Conservation (phyloP, 805 yeast genomes). For the Saccharomycopsis amapae region DNA sequence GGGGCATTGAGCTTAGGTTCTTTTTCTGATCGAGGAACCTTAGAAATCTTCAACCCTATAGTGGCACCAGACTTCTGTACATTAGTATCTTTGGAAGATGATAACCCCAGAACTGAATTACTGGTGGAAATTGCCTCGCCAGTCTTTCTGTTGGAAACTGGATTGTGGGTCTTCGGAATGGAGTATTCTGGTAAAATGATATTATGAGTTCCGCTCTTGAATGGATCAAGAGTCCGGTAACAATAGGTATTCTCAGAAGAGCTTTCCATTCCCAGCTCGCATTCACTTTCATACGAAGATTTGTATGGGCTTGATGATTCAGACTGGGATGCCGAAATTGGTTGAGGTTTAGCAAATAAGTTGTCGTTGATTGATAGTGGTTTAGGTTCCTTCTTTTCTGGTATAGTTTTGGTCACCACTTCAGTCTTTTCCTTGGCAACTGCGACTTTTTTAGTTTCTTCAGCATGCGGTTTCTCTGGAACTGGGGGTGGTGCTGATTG, state of each 20-base stretch:
- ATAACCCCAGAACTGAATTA: too few species aligned
- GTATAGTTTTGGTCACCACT: too few species aligned
- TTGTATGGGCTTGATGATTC: too few species aligned
- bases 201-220: slow-evolving; percentile 43
- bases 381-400: slow-evolving; percentile 22
- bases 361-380: slow-evolving; percentile 2
- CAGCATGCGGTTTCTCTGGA: too few species aligned
- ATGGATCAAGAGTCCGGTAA: slow-evolving; percentile 44
- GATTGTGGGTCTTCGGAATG: neutral
- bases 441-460: too few species aligned
- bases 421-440: too few species aligned
- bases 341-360: neutral
- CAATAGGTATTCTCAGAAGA: slow-evolving; percentile 43
- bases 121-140: neutral
- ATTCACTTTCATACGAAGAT: too few species aligned
- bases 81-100: too few species aligned
- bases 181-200: slow-evolving; percentile 38
- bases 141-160: neutral
- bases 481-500: too few species aligned
- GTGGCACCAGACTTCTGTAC: slow-evolving; percentile 1
- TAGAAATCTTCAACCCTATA: slow-evolving; percentile 2
- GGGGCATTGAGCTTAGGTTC: too few species aligned
- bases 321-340: slow-evolving; percentile 23
- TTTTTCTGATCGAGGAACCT: too few species aligned
- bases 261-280: too few species aligned